phyloP scores from a whole-genome alignment of 257 asterid genomes.

The Solanum chmielewskii region DNA sequence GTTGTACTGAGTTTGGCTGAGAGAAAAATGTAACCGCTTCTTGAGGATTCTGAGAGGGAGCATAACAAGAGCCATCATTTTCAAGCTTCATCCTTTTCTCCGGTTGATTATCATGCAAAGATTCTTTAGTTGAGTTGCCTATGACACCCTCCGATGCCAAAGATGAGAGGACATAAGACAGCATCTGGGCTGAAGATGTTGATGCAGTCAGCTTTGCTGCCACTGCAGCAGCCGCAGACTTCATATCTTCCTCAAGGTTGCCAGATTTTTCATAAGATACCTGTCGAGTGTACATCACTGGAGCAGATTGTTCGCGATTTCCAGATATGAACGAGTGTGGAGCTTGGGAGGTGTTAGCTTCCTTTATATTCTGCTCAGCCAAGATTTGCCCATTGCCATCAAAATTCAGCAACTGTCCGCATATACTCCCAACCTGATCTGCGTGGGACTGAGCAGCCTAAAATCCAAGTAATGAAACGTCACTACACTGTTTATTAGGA shows the following conservation, averaged over 20 bases:
- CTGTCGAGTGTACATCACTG: slow-evolving; percentile 51
- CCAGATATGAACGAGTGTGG: slow-evolving; percentile 18
- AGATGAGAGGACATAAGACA: slow-evolving; percentile 65
- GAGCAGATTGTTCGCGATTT: slow-evolving; percentile 35
- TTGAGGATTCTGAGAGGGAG: slow-evolving; percentile 32
- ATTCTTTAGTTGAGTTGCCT: slow-evolving; percentile 25
- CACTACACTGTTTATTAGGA: background rate
- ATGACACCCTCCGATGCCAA: slow-evolving; percentile 83
- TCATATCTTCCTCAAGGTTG: slow-evolving; percentile 38
- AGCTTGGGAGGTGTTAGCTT: slow-evolving; percentile 13
- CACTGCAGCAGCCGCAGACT: slow-evolving; percentile 78
- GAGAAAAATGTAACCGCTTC: slow-evolving; percentile 12
- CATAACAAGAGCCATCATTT: slow-evolving; percentile 30
- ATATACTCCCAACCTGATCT: slow-evolving; percentile 38
- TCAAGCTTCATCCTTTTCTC: slow-evolving; percentile 66
- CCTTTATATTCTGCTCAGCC: slow-evolving; percentile 25
- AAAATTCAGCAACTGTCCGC: slow-evolving; percentile 23
- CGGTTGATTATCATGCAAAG: slow-evolving; percentile 32
- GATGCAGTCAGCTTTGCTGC: slow-evolving; percentile 83
- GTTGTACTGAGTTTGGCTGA: slow-evolving; percentile 13
- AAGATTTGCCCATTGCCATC: slow-evolving; percentile 11
- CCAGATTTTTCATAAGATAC: slow-evolving; percentile 35
- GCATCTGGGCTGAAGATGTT: slow-evolving; percentile 83
- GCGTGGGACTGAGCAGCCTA: slow-evolving; percentile 71
- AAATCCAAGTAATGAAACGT: background rate